Evolutionary conservation across 2,329 filamentous ascomycete species (phyloP).

Genomic region (Fusarium sp.): DNA sequence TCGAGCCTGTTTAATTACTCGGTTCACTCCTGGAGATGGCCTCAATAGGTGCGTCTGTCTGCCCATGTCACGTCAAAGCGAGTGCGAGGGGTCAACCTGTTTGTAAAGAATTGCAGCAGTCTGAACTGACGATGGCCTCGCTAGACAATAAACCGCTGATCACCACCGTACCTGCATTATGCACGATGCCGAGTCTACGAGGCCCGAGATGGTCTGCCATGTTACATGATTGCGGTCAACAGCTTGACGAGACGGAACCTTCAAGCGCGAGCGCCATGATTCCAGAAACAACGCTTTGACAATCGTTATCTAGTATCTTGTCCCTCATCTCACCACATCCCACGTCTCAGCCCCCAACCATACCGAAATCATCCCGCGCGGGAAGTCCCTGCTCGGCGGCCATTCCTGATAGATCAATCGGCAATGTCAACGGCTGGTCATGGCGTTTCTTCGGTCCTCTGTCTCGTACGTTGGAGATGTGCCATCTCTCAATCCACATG

Average conservation of each 20-base stretch:
- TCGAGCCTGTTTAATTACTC: conserved; percentile 13
- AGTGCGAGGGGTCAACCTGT: conserved; percentile 2
- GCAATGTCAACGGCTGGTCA: conserved; percentile 3
- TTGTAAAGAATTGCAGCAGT: not conserved
- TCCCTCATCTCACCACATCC: conserved; percentile 19
- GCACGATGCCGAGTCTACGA: conserved; percentile 21
- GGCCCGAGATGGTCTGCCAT: conserved; percentile 5
- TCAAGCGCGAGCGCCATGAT: conserved; percentile 1
- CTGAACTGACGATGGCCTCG: not conserved
- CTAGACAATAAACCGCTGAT: not conserved
- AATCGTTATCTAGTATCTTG: conserved; percentile 11
- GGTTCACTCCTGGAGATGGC: conserved; percentile 26
- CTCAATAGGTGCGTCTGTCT: conserved; percentile 12
- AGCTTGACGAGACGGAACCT: not conserved
- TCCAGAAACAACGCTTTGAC: conserved; percentile 16
- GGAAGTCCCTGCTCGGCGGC: conserved; percentile 8
- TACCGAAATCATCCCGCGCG: conserved; percentile 8
- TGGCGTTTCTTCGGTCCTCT: conserved; percentile 9
- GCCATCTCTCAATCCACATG: not conserved
- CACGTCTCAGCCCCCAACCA: conserved; percentile 27
- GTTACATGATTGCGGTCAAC: conserved; percentile 1
- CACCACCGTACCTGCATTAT: conserved; percentile 36
- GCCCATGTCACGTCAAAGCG: not conserved
- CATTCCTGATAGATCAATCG: conserved; percentile 20
- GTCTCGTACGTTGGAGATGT: conserved; percentile 8